Evolutionary conservation across 352 stramenopile species (phyloP), one percentile per base, ranked within the genome.

Genomic region (Globisporangium cederbergense): DNA sequence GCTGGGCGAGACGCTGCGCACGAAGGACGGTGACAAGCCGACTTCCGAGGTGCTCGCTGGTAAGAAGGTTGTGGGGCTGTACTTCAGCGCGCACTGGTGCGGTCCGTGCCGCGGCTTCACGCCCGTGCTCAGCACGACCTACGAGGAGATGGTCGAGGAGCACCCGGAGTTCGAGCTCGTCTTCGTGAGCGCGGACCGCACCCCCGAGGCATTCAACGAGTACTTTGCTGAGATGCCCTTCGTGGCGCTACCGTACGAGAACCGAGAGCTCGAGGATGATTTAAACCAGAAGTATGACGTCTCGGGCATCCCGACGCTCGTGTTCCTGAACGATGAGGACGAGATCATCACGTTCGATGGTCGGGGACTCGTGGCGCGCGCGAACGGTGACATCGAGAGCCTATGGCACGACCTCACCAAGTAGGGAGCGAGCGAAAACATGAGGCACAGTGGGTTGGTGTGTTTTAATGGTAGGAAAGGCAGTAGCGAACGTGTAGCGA

Each of bases 161-260:
- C 82, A 95, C 72, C 80, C 84, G 16, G 84, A 96, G 50, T 91
- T 98, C 49, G 90, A 98, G 76, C 69, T 98, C 47, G 67, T 98
- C 6, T 97, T 97, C 65, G 72, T 97, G 51, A 96, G 86, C 16
- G 89, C 87, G 61, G 90, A 98, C 74, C 81, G 78, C 49, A 86
- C 85, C 51, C 22, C 74, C 34, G 59, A 66, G n/a, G 71, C 72
- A 20, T 98, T 98, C 52, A 73, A 88, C 43, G 86, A 97, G 70
- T 98, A 98, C 76, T 98, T 96, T 64, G 77, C 70, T 2, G 69
- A 95, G 60, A 94, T 98, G 80, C 86, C 86, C 60, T 99, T 97
- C 90, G 68, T 97, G 9, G 96, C 97, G 13, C 53, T 99, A 20
- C 96, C 93, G n/a, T 98, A 89, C 52, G 90, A 93, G 57, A 78